These are phyloP conservation scores for Fremontodendron californicum DNA, from an alignment of 345 rosid genomes.

Conservation along the genomic window DNA sequence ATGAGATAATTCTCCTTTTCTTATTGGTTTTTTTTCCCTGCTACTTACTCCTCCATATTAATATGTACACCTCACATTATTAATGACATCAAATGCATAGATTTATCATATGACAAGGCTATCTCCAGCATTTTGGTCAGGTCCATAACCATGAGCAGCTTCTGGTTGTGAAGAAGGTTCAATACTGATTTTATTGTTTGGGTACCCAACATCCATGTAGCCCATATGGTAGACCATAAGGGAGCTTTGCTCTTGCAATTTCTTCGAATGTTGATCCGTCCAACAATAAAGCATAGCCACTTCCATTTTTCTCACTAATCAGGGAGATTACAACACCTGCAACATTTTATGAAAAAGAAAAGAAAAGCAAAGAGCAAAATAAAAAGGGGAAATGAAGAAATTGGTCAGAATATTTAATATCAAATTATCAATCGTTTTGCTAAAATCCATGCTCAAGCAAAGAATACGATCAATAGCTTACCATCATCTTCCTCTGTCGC, in stretches of 20 bases:
- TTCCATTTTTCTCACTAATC: constrained; percentile 78
- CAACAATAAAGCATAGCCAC: constrained; percentile 68
- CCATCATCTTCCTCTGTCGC: constrained; percentile 89
- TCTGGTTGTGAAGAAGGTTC: background rate
- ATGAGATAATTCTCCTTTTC: background rate
- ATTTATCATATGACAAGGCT: background rate
- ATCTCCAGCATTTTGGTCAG: background rate
- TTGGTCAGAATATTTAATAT: no score
- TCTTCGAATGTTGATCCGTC: constrained; percentile 86
- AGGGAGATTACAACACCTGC: constrained; percentile 86
- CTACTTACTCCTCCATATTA: background rate
- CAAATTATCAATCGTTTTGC: background rate
- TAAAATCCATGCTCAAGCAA: background rate
- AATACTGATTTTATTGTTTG: constrained; percentile 17
- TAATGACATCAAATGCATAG: background rate
- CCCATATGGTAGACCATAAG: constrained; percentile 91
- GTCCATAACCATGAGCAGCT: background rate
- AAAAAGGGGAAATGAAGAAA: no score
- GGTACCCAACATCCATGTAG: constrained; percentile 98
- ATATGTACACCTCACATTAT: background rate
- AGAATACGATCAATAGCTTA: constrained; percentile 23
- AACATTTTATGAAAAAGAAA: background rate
- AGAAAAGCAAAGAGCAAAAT: no score
- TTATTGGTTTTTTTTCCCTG: background rate
- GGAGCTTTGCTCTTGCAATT: constrained; percentile 90